phyloP scores from a whole-genome alignment of 352 stramenopile genomes.

The Globisporangium barbulae region DNA sequence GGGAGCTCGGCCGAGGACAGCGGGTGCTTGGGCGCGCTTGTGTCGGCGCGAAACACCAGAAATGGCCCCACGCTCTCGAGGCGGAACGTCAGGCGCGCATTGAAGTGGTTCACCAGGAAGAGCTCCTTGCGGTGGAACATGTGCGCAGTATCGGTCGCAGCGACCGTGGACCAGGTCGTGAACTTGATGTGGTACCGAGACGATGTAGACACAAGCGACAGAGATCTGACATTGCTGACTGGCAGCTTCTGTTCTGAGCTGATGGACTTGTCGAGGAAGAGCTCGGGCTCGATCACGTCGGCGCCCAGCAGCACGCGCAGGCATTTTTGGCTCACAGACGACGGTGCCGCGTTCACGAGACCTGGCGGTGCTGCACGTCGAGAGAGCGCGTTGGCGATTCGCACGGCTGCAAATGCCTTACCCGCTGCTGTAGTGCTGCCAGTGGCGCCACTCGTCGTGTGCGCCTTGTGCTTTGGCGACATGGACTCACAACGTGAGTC shows the following conservation, averaged over 20 bases:
- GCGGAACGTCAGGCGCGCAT: slow-evolving; percentile 62
- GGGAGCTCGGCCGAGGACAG: slow-evolving; percentile 52
- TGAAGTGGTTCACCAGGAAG: slow-evolving; percentile 56
- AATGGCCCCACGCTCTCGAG: slow-evolving; percentile 67
- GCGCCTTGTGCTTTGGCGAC: slow-evolving; percentile 5
- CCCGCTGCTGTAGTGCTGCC: slow-evolving; percentile 32
- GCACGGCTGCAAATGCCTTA: slow-evolving; percentile 71
- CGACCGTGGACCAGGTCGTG: slow-evolving; percentile 68
- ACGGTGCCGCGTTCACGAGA: slow-evolving; percentile 10
- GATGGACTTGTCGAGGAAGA: slow-evolving; percentile 51
- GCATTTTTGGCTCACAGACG: slow-evolving; percentile 39
- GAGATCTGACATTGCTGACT: background rate
- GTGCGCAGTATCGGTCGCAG: slow-evolving; percentile 25
- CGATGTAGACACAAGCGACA: background rate
- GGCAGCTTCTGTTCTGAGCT: background rate
- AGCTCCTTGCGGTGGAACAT: slow-evolving; percentile 50
- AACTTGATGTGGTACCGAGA: slow-evolving; percentile 57
- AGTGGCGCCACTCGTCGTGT: background rate
- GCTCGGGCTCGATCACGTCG: slow-evolving; percentile 57
- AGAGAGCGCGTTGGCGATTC: slow-evolving; percentile 52
- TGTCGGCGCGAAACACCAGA: slow-evolving; percentile 52
- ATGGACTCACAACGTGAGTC: slow-evolving; percentile 14
- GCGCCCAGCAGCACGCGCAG: slow-evolving; percentile 56
- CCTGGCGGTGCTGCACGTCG: slow-evolving; percentile 17
- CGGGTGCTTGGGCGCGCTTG: slow-evolving; percentile 58